These are phyloP conservation scores for Pseudocercospora musae DNA, from an alignment of 2,329 filamentous ascomycete species.

Conservation along the genomic window DNA sequence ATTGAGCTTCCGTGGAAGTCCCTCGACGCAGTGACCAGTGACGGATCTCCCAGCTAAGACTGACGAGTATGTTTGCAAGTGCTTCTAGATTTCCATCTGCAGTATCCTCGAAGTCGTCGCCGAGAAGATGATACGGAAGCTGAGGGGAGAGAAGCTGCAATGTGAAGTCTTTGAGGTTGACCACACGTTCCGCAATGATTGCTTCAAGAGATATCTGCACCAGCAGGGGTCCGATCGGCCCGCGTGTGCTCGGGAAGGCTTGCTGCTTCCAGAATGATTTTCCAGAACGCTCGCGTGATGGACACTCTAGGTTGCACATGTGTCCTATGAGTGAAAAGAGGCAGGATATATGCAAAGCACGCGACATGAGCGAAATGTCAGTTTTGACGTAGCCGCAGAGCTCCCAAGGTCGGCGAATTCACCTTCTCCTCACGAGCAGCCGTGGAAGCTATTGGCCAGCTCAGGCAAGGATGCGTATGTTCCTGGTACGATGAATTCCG, in stretches of 20 bases:
- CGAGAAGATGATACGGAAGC: not conserved
- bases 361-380: not conserved
- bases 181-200: too few relatives aligned
- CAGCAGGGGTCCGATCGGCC: not conserved
- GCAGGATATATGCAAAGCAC: not conserved
- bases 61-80: not conserved
- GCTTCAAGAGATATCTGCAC: not conserved
- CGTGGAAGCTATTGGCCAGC: not conserved
- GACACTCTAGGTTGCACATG: not conserved
- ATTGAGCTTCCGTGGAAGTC: not conserved
- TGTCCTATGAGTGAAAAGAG: not conserved
- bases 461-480: not conserved
- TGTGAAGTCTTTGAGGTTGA: not conserved
- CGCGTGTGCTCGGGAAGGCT: not conserved
- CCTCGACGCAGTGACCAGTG: not conserved
- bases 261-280: not conserved
- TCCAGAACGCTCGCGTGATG: not conserved
- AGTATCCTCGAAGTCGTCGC: not conserved
- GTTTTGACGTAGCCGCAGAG: not conserved
- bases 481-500: not conserved
- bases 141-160: not conserved
- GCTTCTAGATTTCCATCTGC: too few relatives aligned
- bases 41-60: not conserved
- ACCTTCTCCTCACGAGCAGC: not conserved
- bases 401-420: not conserved